Conservation (phyloP, 2,329 filamentous ascomycete species). For the Thielaviopsis cerberus region DNA sequence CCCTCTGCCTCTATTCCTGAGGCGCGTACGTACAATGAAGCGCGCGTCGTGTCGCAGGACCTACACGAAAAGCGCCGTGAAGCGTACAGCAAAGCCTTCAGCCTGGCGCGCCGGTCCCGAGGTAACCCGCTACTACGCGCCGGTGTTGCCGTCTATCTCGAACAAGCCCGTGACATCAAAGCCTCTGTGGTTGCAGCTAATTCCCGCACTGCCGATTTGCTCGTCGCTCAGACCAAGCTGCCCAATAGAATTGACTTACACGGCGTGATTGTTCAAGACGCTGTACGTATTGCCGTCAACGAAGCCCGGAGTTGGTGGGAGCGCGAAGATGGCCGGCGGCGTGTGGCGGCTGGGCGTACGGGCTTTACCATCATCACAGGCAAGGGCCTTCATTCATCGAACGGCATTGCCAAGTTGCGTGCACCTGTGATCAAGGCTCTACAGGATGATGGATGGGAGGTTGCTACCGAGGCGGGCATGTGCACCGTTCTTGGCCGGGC, state of each 20-base stretch:
- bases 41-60: not conserved
- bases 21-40: not conserved
- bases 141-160: conserved; percentile 57
- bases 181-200: conserved; percentile 15
- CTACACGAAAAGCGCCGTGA: conserved; percentile 1
- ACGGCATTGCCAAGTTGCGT: conserved; percentile 57
- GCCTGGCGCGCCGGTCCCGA: conserved; percentile 30
- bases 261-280: conserved; percentile 63
- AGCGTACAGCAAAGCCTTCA: conserved; percentile 21
- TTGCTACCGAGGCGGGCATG: conserved; percentile 52
- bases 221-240: conserved; percentile 40
- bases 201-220: conserved; percentile 40
- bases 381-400: conserved; percentile 56
- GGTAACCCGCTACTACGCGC: conserved; percentile 58
- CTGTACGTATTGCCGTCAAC: conserved; percentile 55
- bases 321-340: not conserved
- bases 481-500: conserved; percentile 36
- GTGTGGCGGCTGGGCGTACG: conserved; percentile 20
- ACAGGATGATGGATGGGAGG: conserved; percentile 63
- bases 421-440: conserved; percentile 64
- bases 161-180: conserved; percentile 46
- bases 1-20: not conserved
- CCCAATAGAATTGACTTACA: conserved; percentile 54
- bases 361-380: conserved; percentile 71
- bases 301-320: conserved; percentile 58